A percentile compares a stretch with the other conserved stretches of the same genome.
Conservation (phyloP, 169 alveolate genomes). For the Plasmodium sp. region DNA sequence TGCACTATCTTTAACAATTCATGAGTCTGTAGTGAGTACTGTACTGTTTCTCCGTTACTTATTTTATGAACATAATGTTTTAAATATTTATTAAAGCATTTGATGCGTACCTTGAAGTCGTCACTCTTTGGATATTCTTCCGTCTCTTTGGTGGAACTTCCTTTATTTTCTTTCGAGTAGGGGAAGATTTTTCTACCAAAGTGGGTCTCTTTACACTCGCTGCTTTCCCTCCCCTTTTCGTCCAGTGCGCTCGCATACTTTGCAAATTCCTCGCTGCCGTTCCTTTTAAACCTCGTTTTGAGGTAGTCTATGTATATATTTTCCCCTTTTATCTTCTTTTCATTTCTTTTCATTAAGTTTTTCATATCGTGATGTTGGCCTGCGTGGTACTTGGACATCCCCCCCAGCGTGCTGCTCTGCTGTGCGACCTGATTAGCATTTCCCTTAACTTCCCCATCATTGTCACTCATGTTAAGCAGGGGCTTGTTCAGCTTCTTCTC, state of each 20-base stretch:
- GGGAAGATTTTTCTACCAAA: conserved; percentile 9
- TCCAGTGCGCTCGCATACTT: conserved; percentile 21
- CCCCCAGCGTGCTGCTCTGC: neutral
- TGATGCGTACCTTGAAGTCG: conserved; percentile 49
- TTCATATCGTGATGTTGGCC: conserved; percentile 33
- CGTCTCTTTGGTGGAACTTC: neutral
- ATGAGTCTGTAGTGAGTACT: conserved; percentile 52
- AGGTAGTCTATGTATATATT: conserved; percentile 30
- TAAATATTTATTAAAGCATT: conserved; percentile 72
- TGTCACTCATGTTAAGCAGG: conserved; percentile 37
- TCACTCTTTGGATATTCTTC: conserved; percentile 34
- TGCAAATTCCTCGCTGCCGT: neutral
- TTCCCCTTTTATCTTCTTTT: conserved; percentile 22
- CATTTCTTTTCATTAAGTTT: conserved; percentile 29
- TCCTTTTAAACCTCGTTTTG: conserved; percentile 43
- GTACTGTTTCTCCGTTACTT: conserved; percentile 51
- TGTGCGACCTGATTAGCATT: conserved; percentile 7
- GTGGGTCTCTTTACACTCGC: conserved; percentile 19
- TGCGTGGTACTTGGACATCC: neutral
- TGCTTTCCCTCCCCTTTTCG: conserved; percentile 15
- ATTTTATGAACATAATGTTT: conserved; percentile 72
- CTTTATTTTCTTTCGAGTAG: conserved; percentile 14
- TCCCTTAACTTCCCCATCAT: conserved; percentile 26
- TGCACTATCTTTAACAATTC: conserved; percentile 69
- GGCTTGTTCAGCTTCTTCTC: conserved; percentile 38